Base-by-base conservation (phyloP, 805 yeast species). In the Suhomyces sp. region DNA sequence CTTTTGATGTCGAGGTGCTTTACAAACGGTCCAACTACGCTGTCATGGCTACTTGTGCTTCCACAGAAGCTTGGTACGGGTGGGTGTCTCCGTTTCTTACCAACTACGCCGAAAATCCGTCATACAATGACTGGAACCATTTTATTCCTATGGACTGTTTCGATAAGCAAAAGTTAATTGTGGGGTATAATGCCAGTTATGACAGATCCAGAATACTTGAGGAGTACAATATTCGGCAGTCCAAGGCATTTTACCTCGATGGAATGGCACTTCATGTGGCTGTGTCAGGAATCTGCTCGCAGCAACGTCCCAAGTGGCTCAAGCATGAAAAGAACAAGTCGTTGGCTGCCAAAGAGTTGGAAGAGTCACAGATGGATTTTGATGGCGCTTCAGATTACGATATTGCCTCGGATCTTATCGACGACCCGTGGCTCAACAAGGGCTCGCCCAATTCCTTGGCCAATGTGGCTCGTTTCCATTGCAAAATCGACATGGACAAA, bases 261-360 rank as follows among this genome's bases (percentile, higher is more conserved):
- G 92, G 96, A 1, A 88, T 93, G 91, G 86, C 97, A 1, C 71
- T 94, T 17, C 99, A 94, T 68, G 83, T 92, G 31, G 96, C 98
- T 1, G 82, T 85, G 0, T 83, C 86, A 47, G 99, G 99, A 0
- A 86, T 94, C 81, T 89, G 97, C 65, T 89, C 97, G 2, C 84
- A 89, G 59, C 99, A 94, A 63, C 70, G 98, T 54, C 86, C 90
- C 0, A 76, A 80, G 15, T 94, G 94, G 88, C 66, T 81, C 59
- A 83, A 81, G 53, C 84, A 79, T 59, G 76, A 72, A 41, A 84
- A 77, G 55, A 69, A 67, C 46, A 60, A 62, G 39, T 57, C 58
- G n/a, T 57, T 57, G 19, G 52, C 60, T 10, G 27, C 49, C 3
- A 55, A 55, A 31, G 62, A 54, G 24, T 13, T 13, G 19, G 44